Evolutionary conservation across 805 yeast genomes (phyloP).

Genomic region (Pichia membranifaciens): DNA sequence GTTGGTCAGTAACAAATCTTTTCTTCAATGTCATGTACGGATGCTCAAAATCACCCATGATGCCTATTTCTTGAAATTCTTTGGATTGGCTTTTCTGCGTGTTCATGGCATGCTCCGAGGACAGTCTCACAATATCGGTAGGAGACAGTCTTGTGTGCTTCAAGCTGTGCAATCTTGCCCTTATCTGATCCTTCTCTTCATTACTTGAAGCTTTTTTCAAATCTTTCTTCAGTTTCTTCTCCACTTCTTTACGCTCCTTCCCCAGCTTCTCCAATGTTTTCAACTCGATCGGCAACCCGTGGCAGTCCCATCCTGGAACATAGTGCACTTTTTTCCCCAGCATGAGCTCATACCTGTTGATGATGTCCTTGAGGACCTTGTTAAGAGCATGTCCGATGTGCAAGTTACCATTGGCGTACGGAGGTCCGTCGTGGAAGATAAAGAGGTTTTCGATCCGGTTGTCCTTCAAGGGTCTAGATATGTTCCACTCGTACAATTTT

Average conservation of each 20-base stretch:
- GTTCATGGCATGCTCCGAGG: conserved; percentile 60
- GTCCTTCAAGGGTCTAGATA: conserved; percentile 20
- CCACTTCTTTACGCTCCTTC: conserved; percentile 24
- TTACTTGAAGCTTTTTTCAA: conserved; percentile 16
- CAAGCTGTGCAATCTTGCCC: conserved; percentile 12
- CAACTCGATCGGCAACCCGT: conserved; percentile 93
- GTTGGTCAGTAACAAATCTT: conserved; percentile 68
- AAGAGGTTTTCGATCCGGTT: conserved; percentile 39
- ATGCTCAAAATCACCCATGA: conserved; percentile 75
- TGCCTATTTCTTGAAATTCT: conserved; percentile 64
- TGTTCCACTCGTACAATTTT: conserved; percentile 63
- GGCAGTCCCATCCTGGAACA: conserved; percentile 98
- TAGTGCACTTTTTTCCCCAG: conserved; percentile 61
- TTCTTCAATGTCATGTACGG: conserved; percentile 71
- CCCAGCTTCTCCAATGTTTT: conserved; percentile 57
- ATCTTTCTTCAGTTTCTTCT: conserved; percentile 26
- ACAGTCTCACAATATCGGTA: conserved; percentile 57
- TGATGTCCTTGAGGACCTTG: conserved; percentile 81
- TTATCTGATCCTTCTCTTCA: conserved; percentile 10
- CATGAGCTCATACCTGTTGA: conserved; percentile 60
- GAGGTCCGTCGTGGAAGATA: conserved; percentile 94
- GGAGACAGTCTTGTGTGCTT: conserved; percentile 30
- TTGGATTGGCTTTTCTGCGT: conserved; percentile 59
- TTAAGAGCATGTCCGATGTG: conserved; percentile 92
- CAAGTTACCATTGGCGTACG: conserved; percentile 92